Base-by-base conservation (phyloP, 2,329 filamentous ascomycete genomes). In the Tolypocladium cylindrosporum region DNA sequence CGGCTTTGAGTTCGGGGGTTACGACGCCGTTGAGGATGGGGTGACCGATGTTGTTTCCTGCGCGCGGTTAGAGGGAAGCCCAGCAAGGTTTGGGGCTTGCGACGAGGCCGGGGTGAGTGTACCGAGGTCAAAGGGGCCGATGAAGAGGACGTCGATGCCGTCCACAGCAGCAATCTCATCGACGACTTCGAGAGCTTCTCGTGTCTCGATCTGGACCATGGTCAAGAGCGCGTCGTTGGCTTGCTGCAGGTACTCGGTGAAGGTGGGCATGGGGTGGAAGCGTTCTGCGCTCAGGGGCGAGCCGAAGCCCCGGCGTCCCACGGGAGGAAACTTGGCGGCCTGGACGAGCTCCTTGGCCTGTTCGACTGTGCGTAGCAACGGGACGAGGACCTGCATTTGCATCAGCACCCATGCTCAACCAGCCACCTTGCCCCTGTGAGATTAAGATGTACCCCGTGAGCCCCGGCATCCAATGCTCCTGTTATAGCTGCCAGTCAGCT, bases 151-250 rank as follows among this genome's bases (percentile, higher is more conserved):
- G 60, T 88, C 85, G 27, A 88, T 74, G 4, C 82, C 82, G 4
- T 82, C 71, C 27, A 85, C 74, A 24, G 79, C 75, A 48, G 83
- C 83, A 67, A 88, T 88, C 54, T 80, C 81, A 40, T 87, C 83
- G 1, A 87, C 78, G 14, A 72, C 71, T 1, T 83, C 79, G 16
- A 88, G 72, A 0, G 84, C 84, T 67, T 86, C 84, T 60, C 75
- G 74, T 0, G 85, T 87, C 72, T 88, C 85, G 56, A 88, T 87
- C 68, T 88, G 85, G 13, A 87, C 82, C 72, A 87, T 85, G 19
- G 82, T 86, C 59, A 88, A 67, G 27, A 88, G 74, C 37, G 69
- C 63, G 56, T 79, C 72, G 60, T 81, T 80, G 51, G 79, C 79
- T 45, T 76, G 72, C 60, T 76, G 71, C 63, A 81, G 74, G 59